Conservation (phyloP, 2,329 filamentous ascomycete species). For the Botrytis paeoniae region DNA sequence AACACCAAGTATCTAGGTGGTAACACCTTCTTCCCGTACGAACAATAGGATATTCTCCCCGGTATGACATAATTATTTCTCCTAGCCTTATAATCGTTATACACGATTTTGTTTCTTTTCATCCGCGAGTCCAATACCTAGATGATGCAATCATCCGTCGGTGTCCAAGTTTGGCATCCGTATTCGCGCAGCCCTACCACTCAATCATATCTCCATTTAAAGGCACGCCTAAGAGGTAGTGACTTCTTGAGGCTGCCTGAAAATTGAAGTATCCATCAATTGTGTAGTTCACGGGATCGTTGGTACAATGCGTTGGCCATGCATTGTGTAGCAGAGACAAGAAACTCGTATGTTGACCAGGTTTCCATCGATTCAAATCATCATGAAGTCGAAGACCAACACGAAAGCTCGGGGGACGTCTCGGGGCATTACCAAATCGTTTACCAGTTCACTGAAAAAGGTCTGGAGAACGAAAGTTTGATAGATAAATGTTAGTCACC, state of each 20-base stretch:
- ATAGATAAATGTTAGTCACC: neutral
- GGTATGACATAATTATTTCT: neutral
- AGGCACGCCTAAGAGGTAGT: neutral
- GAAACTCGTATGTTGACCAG: slow-evolving; percentile 2
- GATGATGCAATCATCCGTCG: slow-evolving; percentile 11
- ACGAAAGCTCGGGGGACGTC: neutral
- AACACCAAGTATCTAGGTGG: neutral
- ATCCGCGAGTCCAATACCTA: neutral
- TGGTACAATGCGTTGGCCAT: slow-evolving; percentile 13
- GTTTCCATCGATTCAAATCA: neutral
- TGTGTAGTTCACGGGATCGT: slow-evolving; percentile 10
- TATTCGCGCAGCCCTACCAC: slow-evolving; percentile 7
- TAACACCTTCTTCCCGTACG: neutral
- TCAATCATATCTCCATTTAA: neutral
- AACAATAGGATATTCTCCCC: neutral
- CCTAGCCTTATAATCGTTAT: neutral
- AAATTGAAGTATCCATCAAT: neutral
- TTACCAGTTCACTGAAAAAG: neutral
- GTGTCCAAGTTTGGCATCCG: slow-evolving; percentile 3
- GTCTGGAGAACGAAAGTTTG: neutral
- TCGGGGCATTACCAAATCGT: neutral
- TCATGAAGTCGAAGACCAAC: neutral
- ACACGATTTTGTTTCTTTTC: neutral
- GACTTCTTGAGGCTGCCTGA: neutral
- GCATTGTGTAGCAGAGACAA: slow-evolving; percentile 5